A percentile compares a stretch with the other conserved stretches of the same genome.
Evolutionary conservation across 2,329 filamentous ascomycete genomes (phyloP).

Genomic region (Colletotrichum ledebouriae): DNA sequence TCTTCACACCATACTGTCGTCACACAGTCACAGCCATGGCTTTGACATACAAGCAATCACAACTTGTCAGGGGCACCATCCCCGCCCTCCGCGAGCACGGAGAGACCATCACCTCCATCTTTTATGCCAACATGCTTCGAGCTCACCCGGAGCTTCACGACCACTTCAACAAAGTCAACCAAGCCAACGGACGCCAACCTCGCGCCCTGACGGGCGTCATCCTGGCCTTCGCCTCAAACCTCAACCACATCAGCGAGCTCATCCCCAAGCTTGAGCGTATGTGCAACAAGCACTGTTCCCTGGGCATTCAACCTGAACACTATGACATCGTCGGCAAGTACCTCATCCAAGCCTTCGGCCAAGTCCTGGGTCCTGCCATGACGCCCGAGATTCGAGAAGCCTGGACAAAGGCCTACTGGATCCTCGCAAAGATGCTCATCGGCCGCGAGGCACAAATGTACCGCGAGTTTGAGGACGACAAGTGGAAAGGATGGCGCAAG

Average conservation of each 20-base stretch:
- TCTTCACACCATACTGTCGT: not conserved
- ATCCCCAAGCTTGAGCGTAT: conserved; percentile 67
- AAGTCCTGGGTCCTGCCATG: conserved; percentile 75
- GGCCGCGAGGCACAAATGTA: conserved; percentile 75
- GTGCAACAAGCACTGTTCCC: conserved; percentile 80
- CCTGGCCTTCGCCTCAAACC: conserved; percentile 78
- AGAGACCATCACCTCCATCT: conserved; percentile 75
- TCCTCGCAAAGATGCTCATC: conserved; percentile 81
- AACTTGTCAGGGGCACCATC: conserved; percentile 77
- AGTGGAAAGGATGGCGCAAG: conserved; percentile 76
- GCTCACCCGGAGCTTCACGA: conserved; percentile 76
- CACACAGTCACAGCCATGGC: conserved; percentile 47
- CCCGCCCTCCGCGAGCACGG: conserved; percentile 78
- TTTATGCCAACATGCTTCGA: conserved; percentile 77
- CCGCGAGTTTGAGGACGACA: conserved; percentile 61
- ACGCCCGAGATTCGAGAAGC: conserved; percentile 74
- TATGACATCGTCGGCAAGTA: conserved; percentile 79
- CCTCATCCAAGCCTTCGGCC: conserved; percentile 75
- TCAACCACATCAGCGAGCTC: conserved; percentile 71
- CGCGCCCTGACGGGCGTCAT: conserved; percentile 56
- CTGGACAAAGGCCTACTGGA: conserved; percentile 80
- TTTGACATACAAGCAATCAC: conserved; percentile 68
- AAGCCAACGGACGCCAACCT: conserved; percentile 45
- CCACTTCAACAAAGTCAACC: conserved; percentile 71
- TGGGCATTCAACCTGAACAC: conserved; percentile 76